A percentile compares a stretch with the other conserved stretches of the same genome.
These are phyloP conservation scores for Fusarium concolor DNA, from an alignment of 2,329 filamentous ascomycete species.

Conservation along the genomic window DNA sequence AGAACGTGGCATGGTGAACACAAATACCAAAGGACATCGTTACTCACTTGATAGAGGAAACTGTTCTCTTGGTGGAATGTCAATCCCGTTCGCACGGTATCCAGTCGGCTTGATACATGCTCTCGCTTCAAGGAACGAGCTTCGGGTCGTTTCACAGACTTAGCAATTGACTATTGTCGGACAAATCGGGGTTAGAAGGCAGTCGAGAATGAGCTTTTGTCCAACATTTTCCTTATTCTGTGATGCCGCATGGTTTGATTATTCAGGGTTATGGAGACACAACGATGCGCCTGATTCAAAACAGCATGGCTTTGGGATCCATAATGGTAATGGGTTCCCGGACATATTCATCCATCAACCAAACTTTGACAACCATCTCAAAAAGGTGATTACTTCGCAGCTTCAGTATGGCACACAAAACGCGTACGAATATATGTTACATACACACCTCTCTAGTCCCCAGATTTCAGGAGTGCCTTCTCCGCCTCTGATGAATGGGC, in stretches of 20 bases:
- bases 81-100: constrained; percentile 33
- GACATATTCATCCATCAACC: constrained; percentile 13
- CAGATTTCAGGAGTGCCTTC: constrained; percentile 47
- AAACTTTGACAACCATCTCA: constrained; percentile 12
- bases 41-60: constrained; percentile 1
- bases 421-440: constrained; percentile 4
- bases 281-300: constrained; percentile 1
- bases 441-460: constrained; percentile 37
- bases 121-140: constrained; percentile 6
- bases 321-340: background rate
- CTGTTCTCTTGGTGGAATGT: background rate
- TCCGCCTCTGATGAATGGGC: constrained; percentile 27
- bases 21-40: background rate
- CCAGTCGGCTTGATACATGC: constrained; percentile 32
- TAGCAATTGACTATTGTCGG: background rate
- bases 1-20: background rate
- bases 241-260: background rate
- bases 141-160: constrained; percentile 8
- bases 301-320: background rate
- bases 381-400: constrained; percentile 15
- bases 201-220: background rate
- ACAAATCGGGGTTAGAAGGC: background rate
- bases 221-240: background rate
- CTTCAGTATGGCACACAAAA: background rate
- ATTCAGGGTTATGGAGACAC: background rate